These are phyloP conservation scores for Coemansia reversa DNA, from an alignment of 192 early-diverging fungal species.

Conservation along the genomic window DNA sequence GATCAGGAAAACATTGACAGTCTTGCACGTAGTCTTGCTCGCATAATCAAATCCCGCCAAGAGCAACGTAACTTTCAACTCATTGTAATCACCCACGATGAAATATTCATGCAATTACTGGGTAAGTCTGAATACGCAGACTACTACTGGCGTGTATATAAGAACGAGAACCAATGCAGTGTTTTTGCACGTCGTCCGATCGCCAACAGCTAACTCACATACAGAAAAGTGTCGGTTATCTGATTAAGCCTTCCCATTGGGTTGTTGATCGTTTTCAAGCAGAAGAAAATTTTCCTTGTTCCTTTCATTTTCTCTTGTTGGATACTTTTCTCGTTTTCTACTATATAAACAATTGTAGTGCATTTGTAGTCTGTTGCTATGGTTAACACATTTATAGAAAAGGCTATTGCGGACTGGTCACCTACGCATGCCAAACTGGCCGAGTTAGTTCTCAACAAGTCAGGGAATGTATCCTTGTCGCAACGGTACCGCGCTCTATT, in stretches of 20 bases:
- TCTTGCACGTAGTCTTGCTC: conserved; percentile 74
- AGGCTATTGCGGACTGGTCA: conserved; percentile 36
- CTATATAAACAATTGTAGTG: background rate
- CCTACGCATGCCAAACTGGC: conserved; percentile 66
- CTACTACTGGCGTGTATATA: conserved; percentile 85
- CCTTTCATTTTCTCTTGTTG: conserved; percentile 5
- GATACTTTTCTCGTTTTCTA: conserved; percentile 4
- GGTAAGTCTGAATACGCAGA: conserved; percentile 79
- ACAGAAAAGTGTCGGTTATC: background rate
- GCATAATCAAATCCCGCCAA: conserved; percentile 77
- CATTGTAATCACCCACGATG: conserved; percentile 97
- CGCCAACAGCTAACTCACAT: conserved; percentile 15
- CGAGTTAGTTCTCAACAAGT: conserved; percentile 59
- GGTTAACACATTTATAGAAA: conserved; percentile 53
- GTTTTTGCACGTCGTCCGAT: conserved; percentile 46
- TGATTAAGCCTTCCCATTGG: background rate
- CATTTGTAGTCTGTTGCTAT: conserved; percentile 10
- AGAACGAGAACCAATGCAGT: conserved; percentile 62
- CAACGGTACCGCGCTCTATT: conserved; percentile 93
- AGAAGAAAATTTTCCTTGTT: background rate
- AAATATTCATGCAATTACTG: conserved; percentile 85
- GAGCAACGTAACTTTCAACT: conserved; percentile 93
- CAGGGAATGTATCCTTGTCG: conserved; percentile 67
- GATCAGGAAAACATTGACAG: conserved; percentile 86
- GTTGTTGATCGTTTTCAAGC: background rate